Conservation (phyloP, 1,284 basidiomycete genomes). For the Cutaneotrichosporon sp. region DNA sequence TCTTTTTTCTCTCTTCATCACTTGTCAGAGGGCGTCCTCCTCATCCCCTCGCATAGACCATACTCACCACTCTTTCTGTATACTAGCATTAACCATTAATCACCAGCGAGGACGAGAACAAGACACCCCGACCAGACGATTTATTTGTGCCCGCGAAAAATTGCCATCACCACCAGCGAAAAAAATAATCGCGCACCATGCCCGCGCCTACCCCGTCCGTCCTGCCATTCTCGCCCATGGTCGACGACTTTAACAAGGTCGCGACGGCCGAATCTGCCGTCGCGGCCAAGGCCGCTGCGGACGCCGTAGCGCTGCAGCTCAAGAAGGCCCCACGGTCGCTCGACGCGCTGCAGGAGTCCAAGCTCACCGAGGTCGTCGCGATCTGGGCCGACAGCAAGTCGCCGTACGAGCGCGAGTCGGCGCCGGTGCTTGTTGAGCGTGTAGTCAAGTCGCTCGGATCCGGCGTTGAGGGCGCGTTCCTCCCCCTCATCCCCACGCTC, state of each 20-base stretch:
- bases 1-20: background rate
- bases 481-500: conserved; percentile 70
- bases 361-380: conserved; percentile 61
- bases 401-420: conserved; percentile 86
- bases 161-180: background rate
- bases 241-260: conserved; percentile 36
- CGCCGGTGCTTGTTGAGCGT: conserved; percentile 77
- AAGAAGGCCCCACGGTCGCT: conserved; percentile 40
- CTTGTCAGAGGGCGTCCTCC: background rate
- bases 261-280: conserved; percentile 38
- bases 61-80: conserved; percentile 2
- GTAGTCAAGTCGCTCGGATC: conserved; percentile 66
- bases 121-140: background rate
- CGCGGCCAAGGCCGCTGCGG: conserved; percentile 46
- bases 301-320: conserved; percentile 37
- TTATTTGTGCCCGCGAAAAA: background rate
- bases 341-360: conserved; percentile 36
- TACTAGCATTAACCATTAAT: conserved; percentile 1
- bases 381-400: conserved; percentile 77
- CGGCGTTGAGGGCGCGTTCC: conserved; percentile 72
- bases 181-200: background rate
- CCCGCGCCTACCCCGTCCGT: conserved; percentile 28
- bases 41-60: background rate
- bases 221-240: conserved; percentile 38
- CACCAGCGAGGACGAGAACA: background rate